Evolutionary conservation across 176 grass and related monocot species (phyloP), one percentile per base, ranked within the genome.

Genomic region (Metroxylon sagu): DNA sequence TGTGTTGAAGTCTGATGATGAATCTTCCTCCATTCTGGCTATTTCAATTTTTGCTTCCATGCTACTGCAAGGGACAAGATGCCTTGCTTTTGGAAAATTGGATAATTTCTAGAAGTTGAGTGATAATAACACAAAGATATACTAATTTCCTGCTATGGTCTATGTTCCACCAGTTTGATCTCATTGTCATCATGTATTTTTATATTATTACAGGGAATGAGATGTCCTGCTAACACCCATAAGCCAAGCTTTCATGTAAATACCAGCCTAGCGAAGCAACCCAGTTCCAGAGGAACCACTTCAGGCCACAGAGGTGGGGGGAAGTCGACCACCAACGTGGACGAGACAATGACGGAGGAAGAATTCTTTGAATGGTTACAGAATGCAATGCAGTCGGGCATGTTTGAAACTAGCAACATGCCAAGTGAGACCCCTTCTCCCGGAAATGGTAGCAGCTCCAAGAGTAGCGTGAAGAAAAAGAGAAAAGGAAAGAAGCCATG

Each of bases 361-460:
- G 86, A 98, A 52, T 98, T 98, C 81, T 85, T 92, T 0, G 84
- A 98, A 49, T 98, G 87, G 93, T 66, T 98, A 66, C 84, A 98
- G 69, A 92, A 89, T 53, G 87, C 87, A 0, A 58, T 85, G 59
- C 82, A 98, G 48, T 88, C 93, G 25, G 93, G 93, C 35, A 72
- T 77, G 51, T 98, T 98, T 29, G 93, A 97, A 65, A 26, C 84
- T 14, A 83, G 56, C 14, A 54, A 68, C 25, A 17, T 49, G 48
- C 73, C 71, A 60, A 71, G 57, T 4, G 89, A 88, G 1, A 71
- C 66, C 8, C 61, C 85, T 30, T 68, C 81, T 31, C 61, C 85
- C 10, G 76, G 78, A 30, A 82, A 64, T 2, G 76, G 78, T 53
- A 71, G 57, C 70, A 65, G 65, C 48, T 65, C 62, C 23, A 65